Evolutionary conservation across 257 asterid genomes (phyloP), one percentile per base, ranked within the genome.

Genomic region (Solanum microdontum): DNA sequence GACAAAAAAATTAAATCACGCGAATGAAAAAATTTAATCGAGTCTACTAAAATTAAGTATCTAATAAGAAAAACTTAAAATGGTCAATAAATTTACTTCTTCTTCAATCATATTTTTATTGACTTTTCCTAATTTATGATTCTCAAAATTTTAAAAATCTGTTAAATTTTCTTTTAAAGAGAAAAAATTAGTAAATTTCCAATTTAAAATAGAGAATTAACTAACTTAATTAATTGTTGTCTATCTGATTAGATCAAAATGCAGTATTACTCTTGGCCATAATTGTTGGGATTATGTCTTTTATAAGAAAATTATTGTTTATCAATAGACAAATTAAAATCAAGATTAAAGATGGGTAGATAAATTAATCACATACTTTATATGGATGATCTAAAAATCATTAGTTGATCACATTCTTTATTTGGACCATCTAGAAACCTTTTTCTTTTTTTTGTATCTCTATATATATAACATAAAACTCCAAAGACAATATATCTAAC

Each of bases 341-440:
- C 58, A 66, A 23, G 28, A 34, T 36, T 8, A 74, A 84, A 87
- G 90, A 88, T 62, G 43, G 88, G 84, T 86, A 83, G 89, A 8
- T 89, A 26, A 26, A 62, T 43, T 89, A 34, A 62, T 70, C 87
- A 88, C 72, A 82, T 84, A 51, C 91, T 90, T 88, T 82, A 43
- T 64, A n/a, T 39, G 40, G n/a, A 39, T 66, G 23, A 51, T 84
- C 33, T 30, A 85, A 66, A 28, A 28, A 21, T 48, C 11, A 80
- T 64, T 33, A 7, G 85, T 82, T 48, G 69, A 48, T 82, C 85
- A 72, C 13, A 87, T 60, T 28, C 36, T 48, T 88, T 58, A 87
- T 37, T 82, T 82, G 43, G 43, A 82, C 66, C 83, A 43, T 84
- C 48, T 85, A 89, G n/a, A 87, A 68, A 12, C 1, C 45, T 40